phyloP scores from a whole-genome alignment of 1,139 yeast genomes.

The Zygosaccharomyces pseudobailii region DNA sequence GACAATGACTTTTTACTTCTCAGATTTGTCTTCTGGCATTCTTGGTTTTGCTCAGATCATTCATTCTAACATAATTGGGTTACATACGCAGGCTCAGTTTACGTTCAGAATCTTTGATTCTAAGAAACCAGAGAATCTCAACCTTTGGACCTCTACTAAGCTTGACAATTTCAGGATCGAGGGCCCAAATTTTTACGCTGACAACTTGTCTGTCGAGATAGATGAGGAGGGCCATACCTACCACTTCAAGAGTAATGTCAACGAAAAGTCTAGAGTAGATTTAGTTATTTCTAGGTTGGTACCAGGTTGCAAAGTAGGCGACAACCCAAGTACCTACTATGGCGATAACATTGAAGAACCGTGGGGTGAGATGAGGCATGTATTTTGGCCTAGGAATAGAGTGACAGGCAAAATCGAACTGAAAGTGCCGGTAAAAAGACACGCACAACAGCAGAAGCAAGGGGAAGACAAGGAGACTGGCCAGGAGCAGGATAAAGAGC shows the following conservation, averaged over 20 bases:
- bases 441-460: neutral
- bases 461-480: constrained; percentile 4
- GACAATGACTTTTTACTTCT: constrained; percentile 87
- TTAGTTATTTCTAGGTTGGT: constrained; percentile 55
- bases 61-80: constrained; percentile 85
- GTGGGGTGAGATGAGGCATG: constrained; percentile 97
- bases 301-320: constrained; percentile 89
- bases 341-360: constrained; percentile 80
- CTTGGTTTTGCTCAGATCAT: constrained; percentile 91
- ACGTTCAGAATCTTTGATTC: constrained; percentile 72
- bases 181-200: constrained; percentile 80
- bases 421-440: constrained; percentile 6
- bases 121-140: constrained; percentile 27
- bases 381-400: constrained; percentile 88
- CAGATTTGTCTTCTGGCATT: constrained; percentile 55
- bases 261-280: constrained; percentile 68
- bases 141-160: constrained; percentile 83
- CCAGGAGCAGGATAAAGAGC: constrained; percentile 27
- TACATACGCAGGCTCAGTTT: constrained; percentile 90
- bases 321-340: constrained; percentile 76
- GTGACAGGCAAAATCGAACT: constrained; percentile 57
- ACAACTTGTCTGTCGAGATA: constrained; percentile 58
- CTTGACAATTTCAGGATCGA: constrained; percentile 72
- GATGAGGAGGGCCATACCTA: constrained; percentile 52
- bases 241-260: constrained; percentile 60